These are phyloP conservation scores for Globisporangium cystogenes DNA, from an alignment of 352 stramenopile genomes.

Conservation along the genomic window DNA sequence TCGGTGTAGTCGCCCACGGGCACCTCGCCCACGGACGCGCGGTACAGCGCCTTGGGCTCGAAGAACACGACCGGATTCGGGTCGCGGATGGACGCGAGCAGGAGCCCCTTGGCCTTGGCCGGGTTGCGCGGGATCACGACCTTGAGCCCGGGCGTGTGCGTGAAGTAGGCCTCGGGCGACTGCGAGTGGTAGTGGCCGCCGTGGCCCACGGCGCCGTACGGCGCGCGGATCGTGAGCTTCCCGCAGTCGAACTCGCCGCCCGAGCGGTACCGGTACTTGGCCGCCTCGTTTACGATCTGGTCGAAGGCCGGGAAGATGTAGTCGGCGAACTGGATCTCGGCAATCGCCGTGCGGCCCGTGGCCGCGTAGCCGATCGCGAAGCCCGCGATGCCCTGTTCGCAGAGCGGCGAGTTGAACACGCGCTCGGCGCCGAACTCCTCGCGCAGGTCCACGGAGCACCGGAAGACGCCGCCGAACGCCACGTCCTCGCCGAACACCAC, in stretches of 20 bases:
- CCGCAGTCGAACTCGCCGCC: slow-evolving; percentile 98
- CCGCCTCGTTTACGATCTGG: slow-evolving; percentile 97
- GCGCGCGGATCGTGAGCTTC: slow-evolving; percentile 94
- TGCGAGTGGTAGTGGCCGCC: slow-evolving; percentile 94
- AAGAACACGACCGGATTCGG: slow-evolving; percentile 97
- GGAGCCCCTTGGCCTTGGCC: slow-evolving; percentile 93
- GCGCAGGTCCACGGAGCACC: slow-evolving; percentile 92
- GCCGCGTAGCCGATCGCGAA: slow-evolving; percentile 98
- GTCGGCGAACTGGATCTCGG: slow-evolving; percentile 97
- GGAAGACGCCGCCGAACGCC: slow-evolving; percentile 98
- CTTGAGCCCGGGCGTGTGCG: slow-evolving; percentile 96
- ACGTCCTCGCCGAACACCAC: slow-evolving; percentile 98
- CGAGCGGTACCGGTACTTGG: slow-evolving; percentile 98
- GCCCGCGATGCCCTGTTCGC: slow-evolving; percentile 92
- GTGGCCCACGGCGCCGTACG: slow-evolving; percentile 94
- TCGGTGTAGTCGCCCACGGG: slow-evolving; percentile 94
- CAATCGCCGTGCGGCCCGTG: slow-evolving; percentile 95
- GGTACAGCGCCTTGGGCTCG: slow-evolving; percentile 98
- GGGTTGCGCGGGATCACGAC: slow-evolving; percentile 96
- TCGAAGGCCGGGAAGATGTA: slow-evolving; percentile 98
- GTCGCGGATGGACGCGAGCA: slow-evolving; percentile 94
- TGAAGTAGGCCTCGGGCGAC: slow-evolving; percentile 96
- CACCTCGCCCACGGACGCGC: slow-evolving; percentile 93
- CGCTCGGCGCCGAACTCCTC: slow-evolving; percentile 93
- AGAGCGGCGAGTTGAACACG: slow-evolving; percentile 97